Evolutionary conservation across 2,329 filamentous ascomycete species (phyloP).

Genomic region (Coniosporium tulheliwenetii): DNA sequence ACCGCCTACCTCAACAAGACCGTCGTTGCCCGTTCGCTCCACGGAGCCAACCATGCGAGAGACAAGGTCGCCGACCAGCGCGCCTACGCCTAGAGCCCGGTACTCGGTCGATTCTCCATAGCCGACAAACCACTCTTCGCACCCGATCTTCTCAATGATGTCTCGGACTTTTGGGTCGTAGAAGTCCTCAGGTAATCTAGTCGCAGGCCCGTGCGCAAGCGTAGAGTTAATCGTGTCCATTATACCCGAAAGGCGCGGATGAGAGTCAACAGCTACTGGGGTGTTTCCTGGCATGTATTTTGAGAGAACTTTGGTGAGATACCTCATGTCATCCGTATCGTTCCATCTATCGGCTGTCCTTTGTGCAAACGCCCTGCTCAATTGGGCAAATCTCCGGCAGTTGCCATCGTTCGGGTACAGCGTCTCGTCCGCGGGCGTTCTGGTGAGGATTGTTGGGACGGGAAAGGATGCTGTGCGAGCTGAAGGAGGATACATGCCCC

Average conservation of each 20-base stretch:
- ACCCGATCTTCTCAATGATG: slow-evolving; percentile 56
- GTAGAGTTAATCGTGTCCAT: slow-evolving; percentile 92
- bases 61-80: slow-evolving; percentile 69
- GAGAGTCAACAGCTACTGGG: slow-evolving; percentile 66
- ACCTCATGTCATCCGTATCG: slow-evolving; percentile 61
- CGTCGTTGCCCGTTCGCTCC: slow-evolving; percentile 18
- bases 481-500: slow-evolving; percentile 29
- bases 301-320: slow-evolving; percentile 60
- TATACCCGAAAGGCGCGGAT: slow-evolving; percentile 72
- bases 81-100: slow-evolving; percentile 75
- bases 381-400: slow-evolving; percentile 31
- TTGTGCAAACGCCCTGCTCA: slow-evolving; percentile 31
- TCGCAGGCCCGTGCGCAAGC: slow-evolving; percentile 65
- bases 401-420: slow-evolving; percentile 33
- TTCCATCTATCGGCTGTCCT: slow-evolving; percentile 32
- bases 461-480: slow-evolving; percentile 25
- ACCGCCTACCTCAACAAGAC: slow-evolving; percentile 23
- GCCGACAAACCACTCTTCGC: slow-evolving; percentile 88
- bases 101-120: slow-evolving; percentile 78
- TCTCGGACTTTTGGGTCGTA: slow-evolving; percentile 59
- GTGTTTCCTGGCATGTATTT: slow-evolving; percentile 68
- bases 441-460: slow-evolving; percentile 27
- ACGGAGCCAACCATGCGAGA: slow-evolving; percentile 25
- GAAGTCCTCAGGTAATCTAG: slow-evolving; percentile 68
- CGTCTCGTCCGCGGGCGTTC: slow-evolving; percentile 30